These are phyloP conservation scores for Casuarina glauca DNA, from an alignment of 306 rosid genomes.

Conservation along the genomic window DNA sequence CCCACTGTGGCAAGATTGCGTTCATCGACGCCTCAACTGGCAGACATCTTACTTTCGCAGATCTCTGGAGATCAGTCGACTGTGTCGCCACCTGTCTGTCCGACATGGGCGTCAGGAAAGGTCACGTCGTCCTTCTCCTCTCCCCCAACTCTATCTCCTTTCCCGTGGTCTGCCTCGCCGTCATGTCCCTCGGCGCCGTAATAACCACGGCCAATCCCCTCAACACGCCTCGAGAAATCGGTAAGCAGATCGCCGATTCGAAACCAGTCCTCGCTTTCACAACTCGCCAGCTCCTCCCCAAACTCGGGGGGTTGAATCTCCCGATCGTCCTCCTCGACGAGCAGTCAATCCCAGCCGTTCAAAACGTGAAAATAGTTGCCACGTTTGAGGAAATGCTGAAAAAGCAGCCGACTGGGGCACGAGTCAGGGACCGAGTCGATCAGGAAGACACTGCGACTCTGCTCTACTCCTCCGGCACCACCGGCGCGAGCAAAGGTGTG, in stretches of 20 bases:
- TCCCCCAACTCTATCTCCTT: constrained; percentile 83
- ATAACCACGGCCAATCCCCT: constrained; percentile 92
- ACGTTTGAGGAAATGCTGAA: constrained; percentile 57
- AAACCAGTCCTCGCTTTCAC: constrained; percentile 80
- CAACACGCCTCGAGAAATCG: constrained; percentile 73
- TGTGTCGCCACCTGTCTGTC: constrained; percentile 58
- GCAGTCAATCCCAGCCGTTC: not conserved
- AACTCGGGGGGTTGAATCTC: constrained; percentile 45
- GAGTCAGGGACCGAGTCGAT: constrained; percentile 43
- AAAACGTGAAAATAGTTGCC: constrained; percentile 9
- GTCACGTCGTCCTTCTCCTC: constrained; percentile 72
- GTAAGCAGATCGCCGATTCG: constrained; percentile 76
- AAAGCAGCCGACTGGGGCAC: constrained; percentile 21
- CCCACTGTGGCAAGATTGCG: constrained; percentile 68
- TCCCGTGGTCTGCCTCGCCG: constrained; percentile 78
- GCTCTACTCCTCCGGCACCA: constrained; percentile 86
- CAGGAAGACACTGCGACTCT: constrained; percentile 87
- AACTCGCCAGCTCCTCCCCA: constrained; percentile 45
- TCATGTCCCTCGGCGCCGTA: constrained; percentile 87
- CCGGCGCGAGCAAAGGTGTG: constrained; percentile 91
- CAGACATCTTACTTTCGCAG: constrained; percentile 49
- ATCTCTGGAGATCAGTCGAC: constrained; percentile 68
- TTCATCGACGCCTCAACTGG: constrained; percentile 85
- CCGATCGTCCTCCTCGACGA: constrained; percentile 61
- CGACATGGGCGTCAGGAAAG: constrained; percentile 65